These are phyloP conservation scores for Hemileccinum impolitum DNA, from an alignment of 768 basidiomycete species.

Conservation along the genomic window DNA sequence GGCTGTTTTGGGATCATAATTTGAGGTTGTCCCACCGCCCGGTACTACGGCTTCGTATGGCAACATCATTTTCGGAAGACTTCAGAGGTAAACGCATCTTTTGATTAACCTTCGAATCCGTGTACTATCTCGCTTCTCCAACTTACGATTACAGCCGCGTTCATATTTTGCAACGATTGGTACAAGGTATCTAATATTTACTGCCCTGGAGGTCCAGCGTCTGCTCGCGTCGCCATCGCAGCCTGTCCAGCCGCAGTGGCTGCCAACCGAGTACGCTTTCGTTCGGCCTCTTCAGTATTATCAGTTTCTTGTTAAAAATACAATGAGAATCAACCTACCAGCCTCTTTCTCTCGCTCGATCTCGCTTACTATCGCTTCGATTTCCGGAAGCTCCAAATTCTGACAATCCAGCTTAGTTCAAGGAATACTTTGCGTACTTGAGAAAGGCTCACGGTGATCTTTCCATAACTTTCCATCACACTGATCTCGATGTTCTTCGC, in stretches of 20 bases:
- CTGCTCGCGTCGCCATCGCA: slow-evolving; percentile 69
- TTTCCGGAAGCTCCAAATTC: slow-evolving; percentile 84
- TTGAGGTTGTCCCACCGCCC: too few relatives aligned
- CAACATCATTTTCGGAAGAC: too few relatives aligned
- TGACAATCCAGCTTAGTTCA: slow-evolving; percentile 29
- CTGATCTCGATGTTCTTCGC: slow-evolving; percentile 99
- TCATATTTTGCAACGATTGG: background rate
- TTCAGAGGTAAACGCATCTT: too few relatives aligned
- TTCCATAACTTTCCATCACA: slow-evolving; percentile 94
- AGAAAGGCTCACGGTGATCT: slow-evolving; percentile 67
- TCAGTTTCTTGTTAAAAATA: slow-evolving; percentile 1
- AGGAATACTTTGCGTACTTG: background rate
- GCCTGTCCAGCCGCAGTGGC: slow-evolving; percentile 91
- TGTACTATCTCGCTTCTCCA: too few relatives aligned
- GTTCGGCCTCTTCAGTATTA: slow-evolving; percentile 74
- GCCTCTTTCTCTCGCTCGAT: slow-evolving; percentile 98
- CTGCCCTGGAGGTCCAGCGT: slow-evolving; percentile 34
- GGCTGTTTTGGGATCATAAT: too few relatives aligned
- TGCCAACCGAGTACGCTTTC: slow-evolving; percentile 86
- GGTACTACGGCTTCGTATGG: too few relatives aligned
- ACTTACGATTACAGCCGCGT: too few relatives aligned
- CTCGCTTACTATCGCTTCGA: slow-evolving; percentile 86
- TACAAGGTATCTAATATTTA: slow-evolving; percentile 20
- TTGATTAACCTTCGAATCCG: too few relatives aligned
- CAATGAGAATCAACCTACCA: slow-evolving; percentile 42